Evolutionary conservation across 2,329 filamentous ascomycete species (phyloP).

Genomic region (Trichoderma afroharzianum): DNA sequence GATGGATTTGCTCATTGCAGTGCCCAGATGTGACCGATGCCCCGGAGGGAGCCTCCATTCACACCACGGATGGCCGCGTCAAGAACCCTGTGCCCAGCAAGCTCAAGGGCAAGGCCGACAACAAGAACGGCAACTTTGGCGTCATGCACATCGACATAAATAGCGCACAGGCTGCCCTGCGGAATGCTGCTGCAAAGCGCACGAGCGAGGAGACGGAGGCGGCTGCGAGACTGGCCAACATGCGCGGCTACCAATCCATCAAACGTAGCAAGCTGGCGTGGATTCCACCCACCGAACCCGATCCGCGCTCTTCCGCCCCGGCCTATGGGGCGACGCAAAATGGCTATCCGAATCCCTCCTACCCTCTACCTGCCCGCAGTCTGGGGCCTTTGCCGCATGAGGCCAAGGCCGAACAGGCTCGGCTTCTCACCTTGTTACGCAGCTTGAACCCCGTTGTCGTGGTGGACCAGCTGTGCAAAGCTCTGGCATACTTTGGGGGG

Average conservation of each 20-base stretch:
- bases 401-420: conserved; percentile 57
- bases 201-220: conserved; percentile 59
- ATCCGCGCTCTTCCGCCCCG: conserved; percentile 10
- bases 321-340: conserved; percentile 12
- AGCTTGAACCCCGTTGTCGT: conserved; percentile 53
- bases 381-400: conserved; percentile 38
- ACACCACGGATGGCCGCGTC: conserved; percentile 31
- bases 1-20: conserved; percentile 7
- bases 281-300: conserved; percentile 15
- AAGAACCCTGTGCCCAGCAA: conserved; percentile 60
- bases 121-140: conserved; percentile 57
- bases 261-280: conserved; percentile 40
- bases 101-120: conserved; percentile 55
- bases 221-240: conserved; percentile 54
- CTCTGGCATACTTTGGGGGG: conserved; percentile 61
- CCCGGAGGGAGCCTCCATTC: conserved; percentile 14
- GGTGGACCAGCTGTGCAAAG: conserved; percentile 61
- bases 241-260: conserved; percentile 51
- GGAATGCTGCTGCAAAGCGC: conserved; percentile 55
- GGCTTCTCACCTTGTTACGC: conserved; percentile 54
- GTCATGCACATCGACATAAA: conserved; percentile 59
- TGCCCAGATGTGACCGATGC: conserved; percentile 7
- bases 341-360: neutral
- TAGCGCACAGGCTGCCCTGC: conserved; percentile 44
- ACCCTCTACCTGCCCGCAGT: conserved; percentile 7